Evolutionary conservation across 352 stramenopile genomes (phyloP).

Genomic region (Pythium scleroteichum): DNA sequence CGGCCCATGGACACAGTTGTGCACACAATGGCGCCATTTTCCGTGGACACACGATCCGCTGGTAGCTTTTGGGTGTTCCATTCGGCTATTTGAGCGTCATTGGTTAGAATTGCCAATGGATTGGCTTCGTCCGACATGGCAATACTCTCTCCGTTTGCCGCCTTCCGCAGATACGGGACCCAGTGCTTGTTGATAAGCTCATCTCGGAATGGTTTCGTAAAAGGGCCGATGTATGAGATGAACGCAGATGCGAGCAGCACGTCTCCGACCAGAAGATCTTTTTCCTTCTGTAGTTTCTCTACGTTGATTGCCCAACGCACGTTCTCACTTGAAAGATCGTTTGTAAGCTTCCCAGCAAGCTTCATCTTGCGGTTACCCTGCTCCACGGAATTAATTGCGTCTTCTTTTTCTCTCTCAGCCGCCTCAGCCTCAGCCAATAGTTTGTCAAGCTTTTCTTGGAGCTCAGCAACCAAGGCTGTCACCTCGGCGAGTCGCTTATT

Average conservation of each 20-base stretch:
- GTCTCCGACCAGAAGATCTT: slow-evolving; percentile 92
- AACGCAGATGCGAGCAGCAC: slow-evolving; percentile 93
- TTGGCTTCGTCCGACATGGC: slow-evolving; percentile 92
- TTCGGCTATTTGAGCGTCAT: slow-evolving; percentile 91
- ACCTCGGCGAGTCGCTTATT: slow-evolving; percentile 90
- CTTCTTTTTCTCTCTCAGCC: slow-evolving; percentile 92
- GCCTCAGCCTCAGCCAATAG: slow-evolving; percentile 88
- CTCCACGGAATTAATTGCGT: slow-evolving; percentile 91
- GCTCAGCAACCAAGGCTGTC: slow-evolving; percentile 88
- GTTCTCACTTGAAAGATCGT: slow-evolving; percentile 95
- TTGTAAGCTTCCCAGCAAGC: slow-evolving; percentile 93
- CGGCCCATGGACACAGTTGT: slow-evolving; percentile 90
- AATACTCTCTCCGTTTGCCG: slow-evolving; percentile 84
- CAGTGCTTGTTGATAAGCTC: slow-evolving; percentile 94
- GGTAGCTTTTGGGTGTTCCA: slow-evolving; percentile 94
- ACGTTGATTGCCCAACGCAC: slow-evolving; percentile 95
- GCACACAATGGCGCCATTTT: slow-evolving; percentile 93
- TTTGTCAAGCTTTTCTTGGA: slow-evolving; percentile 93
- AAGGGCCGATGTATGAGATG: slow-evolving; percentile 95
- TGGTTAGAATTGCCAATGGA: slow-evolving; percentile 89
- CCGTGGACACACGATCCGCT: slow-evolving; percentile 92
- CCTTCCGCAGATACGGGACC: slow-evolving; percentile 88
- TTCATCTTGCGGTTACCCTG: slow-evolving; percentile 94
- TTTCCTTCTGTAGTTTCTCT: slow-evolving; percentile 89
- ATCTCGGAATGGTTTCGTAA: slow-evolving; percentile 94